Conservation (phyloP, 2,329 filamentous ascomycete species). For the Fusarium sp. region DNA sequence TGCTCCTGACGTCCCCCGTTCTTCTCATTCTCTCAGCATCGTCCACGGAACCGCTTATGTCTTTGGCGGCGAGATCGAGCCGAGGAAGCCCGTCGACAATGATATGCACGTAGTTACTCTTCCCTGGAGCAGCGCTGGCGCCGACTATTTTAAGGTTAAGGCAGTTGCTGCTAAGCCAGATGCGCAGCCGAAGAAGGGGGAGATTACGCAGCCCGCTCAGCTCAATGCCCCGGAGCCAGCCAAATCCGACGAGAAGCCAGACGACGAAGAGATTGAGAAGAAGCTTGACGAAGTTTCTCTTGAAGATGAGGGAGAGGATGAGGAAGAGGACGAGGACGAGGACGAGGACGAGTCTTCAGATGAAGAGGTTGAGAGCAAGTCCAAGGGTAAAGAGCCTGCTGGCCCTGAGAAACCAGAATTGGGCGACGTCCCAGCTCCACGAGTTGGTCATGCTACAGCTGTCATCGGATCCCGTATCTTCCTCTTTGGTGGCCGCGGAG, state of each 20-base stretch:
- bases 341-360: constrained; percentile 39
- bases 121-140: constrained; percentile 67
- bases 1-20: constrained; percentile 72
- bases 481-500: constrained; percentile 83
- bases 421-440: constrained; percentile 70
- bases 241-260: constrained; percentile 43
- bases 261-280: constrained; percentile 49
- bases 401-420: constrained; percentile 47
- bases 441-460: constrained; percentile 80
- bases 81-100: constrained; percentile 78
- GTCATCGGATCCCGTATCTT: constrained; percentile 79
- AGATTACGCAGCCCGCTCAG: constrained; percentile 27
- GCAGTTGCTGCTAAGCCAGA: constrained; percentile 59
- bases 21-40: constrained; percentile 78
- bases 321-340: constrained; percentile 17
- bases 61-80: constrained; percentile 80
- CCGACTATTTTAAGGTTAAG: constrained; percentile 71
- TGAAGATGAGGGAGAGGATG: constrained; percentile 24
- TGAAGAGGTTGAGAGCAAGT: constrained; percentile 45
- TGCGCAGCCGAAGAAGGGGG: constrained; percentile 29
- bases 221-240: constrained; percentile 32
- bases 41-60: constrained; percentile 70
- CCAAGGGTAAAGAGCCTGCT: constrained; percentile 59
- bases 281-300: constrained; percentile 60
- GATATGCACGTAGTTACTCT: constrained; percentile 76